phyloP scores from a whole-genome alignment of 352 stramenopile genomes.

The Chrysophaeum taylorii region DNA sequence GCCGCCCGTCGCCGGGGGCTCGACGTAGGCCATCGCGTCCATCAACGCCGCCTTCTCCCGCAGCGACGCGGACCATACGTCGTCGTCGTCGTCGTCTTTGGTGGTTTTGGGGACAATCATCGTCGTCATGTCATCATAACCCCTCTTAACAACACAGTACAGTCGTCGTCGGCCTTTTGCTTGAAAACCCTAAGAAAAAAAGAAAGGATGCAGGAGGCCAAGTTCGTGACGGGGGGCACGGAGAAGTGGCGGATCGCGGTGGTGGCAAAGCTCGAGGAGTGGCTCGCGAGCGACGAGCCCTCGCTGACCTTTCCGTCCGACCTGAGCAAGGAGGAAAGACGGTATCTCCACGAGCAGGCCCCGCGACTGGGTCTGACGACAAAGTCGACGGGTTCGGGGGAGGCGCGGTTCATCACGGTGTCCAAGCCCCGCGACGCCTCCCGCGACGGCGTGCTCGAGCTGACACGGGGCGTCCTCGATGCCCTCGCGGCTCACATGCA shows the following conservation, averaged over 20 bases:
- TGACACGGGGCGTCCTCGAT: background rate
- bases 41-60: background rate
- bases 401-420: conserved; percentile 47
- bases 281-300: conserved; percentile 18
- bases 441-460: conserved; percentile 13
- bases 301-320: conserved; percentile 37
- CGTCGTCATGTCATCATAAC: too few species aligned
- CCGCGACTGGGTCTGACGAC: conserved; percentile 45
- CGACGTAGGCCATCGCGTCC: background rate
- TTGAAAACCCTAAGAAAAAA: too few species aligned
- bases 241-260: conserved; percentile 24
- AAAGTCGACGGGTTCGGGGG: conserved; percentile 54
- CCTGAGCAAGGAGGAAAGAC: conserved; percentile 54
- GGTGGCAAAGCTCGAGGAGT: background rate
- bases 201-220: too few species aligned
- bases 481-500: background rate
- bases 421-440: conserved; percentile 30
- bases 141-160: too few species aligned
- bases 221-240: background rate
- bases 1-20: background rate
- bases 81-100: background rate
- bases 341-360: conserved; percentile 55
- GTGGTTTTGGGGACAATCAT: too few species aligned
- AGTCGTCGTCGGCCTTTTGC: too few species aligned
- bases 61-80: background rate